Percentiles rank a stretch among this genome's conserved stretches.
Evolutionary conservation across 2,329 filamentous ascomycete genomes (phyloP).

Genomic region (Fusarium hainanense): DNA sequence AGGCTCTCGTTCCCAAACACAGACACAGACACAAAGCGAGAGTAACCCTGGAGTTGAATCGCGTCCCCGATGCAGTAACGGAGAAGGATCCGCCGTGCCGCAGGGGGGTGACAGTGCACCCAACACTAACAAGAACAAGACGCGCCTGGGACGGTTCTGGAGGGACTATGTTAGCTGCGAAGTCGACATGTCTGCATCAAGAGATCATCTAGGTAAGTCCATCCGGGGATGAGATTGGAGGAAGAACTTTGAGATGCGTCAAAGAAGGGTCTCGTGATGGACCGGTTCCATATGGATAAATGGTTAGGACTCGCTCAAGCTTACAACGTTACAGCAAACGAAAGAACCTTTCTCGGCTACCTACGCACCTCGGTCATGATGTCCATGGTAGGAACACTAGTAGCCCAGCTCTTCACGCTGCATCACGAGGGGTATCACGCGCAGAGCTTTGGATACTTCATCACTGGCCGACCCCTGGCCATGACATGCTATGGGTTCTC

Average conservation of each 20-base stretch:
- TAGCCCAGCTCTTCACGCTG: constrained; percentile 74
- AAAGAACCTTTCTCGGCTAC: constrained; percentile 80
- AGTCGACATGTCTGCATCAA: constrained; percentile 38
- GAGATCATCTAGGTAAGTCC: constrained; percentile 45
- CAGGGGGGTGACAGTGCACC: constrained; percentile 10
- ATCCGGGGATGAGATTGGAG: constrained; percentile 26
- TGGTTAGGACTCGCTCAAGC: background rate
- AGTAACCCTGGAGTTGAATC: background rate
- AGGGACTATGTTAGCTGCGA: constrained; percentile 41
- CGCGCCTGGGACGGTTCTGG: constrained; percentile 35
- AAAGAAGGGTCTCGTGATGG: constrained; percentile 13
- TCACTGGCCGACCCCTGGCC: constrained; percentile 69
- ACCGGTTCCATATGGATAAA: background rate
- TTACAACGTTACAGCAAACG: constrained; percentile 65
- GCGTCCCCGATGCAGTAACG: constrained; percentile 21
- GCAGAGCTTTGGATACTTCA: constrained; percentile 65
- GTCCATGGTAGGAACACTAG: constrained; percentile 72
- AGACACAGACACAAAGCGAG: background rate
- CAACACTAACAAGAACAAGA: background rate
- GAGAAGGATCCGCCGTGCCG: constrained; percentile 41
- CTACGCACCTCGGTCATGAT: constrained; percentile 76
- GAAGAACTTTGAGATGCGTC: constrained; percentile 10
- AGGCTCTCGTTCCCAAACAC: background rate
- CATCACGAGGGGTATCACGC: constrained; percentile 48
- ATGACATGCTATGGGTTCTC: constrained; percentile 55